Conservation (phyloP, 2,329 filamentous ascomycete genomes). For the Trichoderma sp. region DNA sequence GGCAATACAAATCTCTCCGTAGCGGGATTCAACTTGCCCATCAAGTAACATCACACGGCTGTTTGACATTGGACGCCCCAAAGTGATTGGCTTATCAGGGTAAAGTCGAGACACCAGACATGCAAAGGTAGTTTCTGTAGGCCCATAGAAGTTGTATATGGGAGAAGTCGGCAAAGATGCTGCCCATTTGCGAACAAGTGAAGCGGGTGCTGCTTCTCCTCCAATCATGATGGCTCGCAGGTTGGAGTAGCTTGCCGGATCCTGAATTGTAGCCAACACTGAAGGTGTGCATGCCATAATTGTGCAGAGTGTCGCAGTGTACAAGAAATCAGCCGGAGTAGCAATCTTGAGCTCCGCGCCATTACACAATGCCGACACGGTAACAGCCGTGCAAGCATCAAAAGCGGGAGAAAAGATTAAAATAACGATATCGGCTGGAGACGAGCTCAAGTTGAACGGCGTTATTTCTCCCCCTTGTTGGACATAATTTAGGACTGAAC, state of each 20-base stretch:
- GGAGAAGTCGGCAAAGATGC: background rate
- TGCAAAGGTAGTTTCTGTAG: background rate
- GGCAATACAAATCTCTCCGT: background rate
- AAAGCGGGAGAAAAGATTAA: background rate
- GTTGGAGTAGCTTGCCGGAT: background rate
- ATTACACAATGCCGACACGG: background rate
- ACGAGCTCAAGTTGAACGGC: background rate
- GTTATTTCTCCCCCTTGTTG: background rate
- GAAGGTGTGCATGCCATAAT: background rate
- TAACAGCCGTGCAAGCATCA: background rate
- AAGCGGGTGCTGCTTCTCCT: background rate
- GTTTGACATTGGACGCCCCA: background rate
- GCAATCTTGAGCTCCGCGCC: background rate
- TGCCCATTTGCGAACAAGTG: constrained; percentile 1
- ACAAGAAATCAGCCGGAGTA: background rate
- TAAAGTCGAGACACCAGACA: background rate
- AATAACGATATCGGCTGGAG: background rate
- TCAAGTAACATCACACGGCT: background rate
- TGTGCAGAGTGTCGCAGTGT: background rate
- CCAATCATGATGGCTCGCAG: background rate
- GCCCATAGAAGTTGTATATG: background rate
- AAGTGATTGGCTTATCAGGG: background rate
- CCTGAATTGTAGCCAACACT: background rate
- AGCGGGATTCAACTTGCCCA: background rate
- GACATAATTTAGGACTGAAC: background rate